Percentiles rank a stretch among this genome's conserved stretches.
Conservation (phyloP, 805 yeast genomes). For the Wickerhamiella sergipiensis region DNA sequence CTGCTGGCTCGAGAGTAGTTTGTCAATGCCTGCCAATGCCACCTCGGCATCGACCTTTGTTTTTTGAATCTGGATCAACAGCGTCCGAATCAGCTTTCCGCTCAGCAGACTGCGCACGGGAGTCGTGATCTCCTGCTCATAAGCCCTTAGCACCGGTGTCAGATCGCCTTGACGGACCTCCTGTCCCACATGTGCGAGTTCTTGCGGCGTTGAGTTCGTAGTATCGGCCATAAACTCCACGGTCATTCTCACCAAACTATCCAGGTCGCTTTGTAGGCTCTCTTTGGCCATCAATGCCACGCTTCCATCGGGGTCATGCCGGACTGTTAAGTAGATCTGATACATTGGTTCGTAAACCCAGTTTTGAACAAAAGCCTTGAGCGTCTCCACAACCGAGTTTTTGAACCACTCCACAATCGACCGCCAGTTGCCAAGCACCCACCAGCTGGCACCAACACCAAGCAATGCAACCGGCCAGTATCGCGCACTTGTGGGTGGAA, state of each 20-base stretch:
- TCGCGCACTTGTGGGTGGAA: constrained; percentile 26
- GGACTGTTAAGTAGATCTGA: constrained; percentile 62
- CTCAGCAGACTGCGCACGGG: constrained; percentile 51
- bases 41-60: constrained; percentile 89
- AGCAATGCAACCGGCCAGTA: constrained; percentile 53
- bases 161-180: constrained; percentile 57
- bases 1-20: constrained; percentile 78
- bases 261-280: constrained; percentile 63
- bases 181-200: constrained; percentile 10
- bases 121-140: constrained; percentile 57
- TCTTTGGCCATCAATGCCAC: constrained; percentile 70
- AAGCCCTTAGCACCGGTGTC: constrained; percentile 63
- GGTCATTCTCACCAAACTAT: constrained; percentile 79
- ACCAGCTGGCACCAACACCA: constrained; percentile 22
- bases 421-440: constrained; percentile 36
- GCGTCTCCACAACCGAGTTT: constrained; percentile 48
- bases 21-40: constrained; percentile 84
- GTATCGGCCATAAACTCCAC: constrained; percentile 44
- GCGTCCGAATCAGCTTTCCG: constrained; percentile 63
- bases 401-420: constrained; percentile 43
- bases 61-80: constrained; percentile 87
- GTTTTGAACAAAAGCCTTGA: constrained; percentile 52
- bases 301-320: constrained; percentile 64
- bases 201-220: constrained; percentile 1
- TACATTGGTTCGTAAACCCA: constrained; percentile 73